Evolutionary conservation across 768 basidiomycete species (phyloP), one percentile per base, ranked within the genome.

Genomic region (Termitomyces sp.): DNA sequence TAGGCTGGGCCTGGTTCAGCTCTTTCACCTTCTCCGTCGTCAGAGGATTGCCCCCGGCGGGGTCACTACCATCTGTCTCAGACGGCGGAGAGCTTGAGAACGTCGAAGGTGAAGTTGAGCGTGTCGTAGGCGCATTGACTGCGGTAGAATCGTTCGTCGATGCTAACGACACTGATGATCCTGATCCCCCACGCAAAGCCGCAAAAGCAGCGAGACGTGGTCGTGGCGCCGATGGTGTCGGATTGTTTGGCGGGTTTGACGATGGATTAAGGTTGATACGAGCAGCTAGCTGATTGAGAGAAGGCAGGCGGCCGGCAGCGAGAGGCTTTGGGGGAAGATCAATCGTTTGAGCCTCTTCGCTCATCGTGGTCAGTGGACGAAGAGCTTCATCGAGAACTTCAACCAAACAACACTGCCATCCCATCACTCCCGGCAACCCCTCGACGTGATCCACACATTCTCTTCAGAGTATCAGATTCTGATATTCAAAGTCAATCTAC

Each of bases 271-370:
- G 72, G 63, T 77, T 82, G 68, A 91, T 88, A 48, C 88, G 84
- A 5, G 89, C 89, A 2, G 88, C 90, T 54, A 92, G 83, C 69
- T 91, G 88, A 72, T 89, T 88, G 14, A 92, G 78, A 7, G 90
- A 90, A 0, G 89, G 89, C 17, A 85, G 74, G 23, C 88, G 82
- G 46, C 52, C 60, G 30, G 52, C 53, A 27, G 58, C 65, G 45
- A 71, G 63, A 21, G 61, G 51, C 44, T 66, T 66, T 56, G 48
- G 17, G 25, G 56, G 50, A 25, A 54, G 45, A 54, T 63, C 63
- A 16, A 59, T 12, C 23, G 63, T 44, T 41, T 63, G 54, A 21
- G 54, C 52, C 39, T 56, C 55, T 40, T 61, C 59, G 58, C 63
- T 63, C 65, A 66, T 66, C 37, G 61, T 60, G 51, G 63, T 61